Evolutionary conservation across 1,139 yeast genomes (phyloP).

Genomic region (Debaryomyces nepalensis): DNA sequence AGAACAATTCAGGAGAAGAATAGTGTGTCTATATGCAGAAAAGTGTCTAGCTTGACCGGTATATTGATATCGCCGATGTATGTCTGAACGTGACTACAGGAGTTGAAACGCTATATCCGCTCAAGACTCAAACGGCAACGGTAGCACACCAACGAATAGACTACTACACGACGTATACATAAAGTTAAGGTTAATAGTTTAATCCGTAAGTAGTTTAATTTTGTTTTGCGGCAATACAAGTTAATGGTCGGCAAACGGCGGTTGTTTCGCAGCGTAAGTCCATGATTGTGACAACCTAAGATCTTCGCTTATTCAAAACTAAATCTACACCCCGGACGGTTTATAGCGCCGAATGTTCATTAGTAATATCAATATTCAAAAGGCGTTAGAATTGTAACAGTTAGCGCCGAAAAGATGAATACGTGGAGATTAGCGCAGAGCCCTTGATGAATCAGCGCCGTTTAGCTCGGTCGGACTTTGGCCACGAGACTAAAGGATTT

Average conservation of each 20-base stretch:
- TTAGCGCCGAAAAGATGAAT: not conserved
- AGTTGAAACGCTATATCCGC: not conserved
- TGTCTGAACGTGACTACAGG: not conserved
- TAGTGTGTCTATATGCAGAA: not conserved
- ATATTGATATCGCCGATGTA: not conserved
- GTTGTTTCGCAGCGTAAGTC: not conserved
- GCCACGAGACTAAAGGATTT: no score
- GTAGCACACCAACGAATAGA: no score
- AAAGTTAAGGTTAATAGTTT: not conserved
- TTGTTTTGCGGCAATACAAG: not conserved
- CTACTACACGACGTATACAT: no score
- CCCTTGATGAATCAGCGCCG: not conserved
- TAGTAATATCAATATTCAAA: not conserved
- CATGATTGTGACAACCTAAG: no score
- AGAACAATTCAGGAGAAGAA: not conserved
- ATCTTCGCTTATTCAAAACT: no score
- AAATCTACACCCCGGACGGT: no score
- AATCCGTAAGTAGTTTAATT: not conserved
- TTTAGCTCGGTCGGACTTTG: not conserved
- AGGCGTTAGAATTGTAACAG: not conserved
- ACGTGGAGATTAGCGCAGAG: not conserved
- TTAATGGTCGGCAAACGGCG: not conserved
- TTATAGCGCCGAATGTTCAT: not conserved
- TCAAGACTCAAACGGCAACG: no score
- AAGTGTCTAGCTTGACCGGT: not conserved